Conservation (phyloP, 805 yeast species). For the Candida khao-thaluensis region DNA sequence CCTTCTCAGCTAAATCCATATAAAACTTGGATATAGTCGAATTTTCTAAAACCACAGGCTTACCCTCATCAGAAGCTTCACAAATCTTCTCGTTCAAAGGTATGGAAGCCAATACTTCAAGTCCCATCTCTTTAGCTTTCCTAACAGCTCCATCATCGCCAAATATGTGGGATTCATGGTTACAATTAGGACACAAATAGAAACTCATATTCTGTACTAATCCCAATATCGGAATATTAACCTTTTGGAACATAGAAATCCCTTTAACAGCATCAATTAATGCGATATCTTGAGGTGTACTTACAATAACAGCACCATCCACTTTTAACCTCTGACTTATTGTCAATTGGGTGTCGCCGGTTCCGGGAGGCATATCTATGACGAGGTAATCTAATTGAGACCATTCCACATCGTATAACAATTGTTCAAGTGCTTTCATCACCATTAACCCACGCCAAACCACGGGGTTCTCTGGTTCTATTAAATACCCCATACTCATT, state of each 20-base stretch:
- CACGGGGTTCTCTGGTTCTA: constrained; percentile 63
- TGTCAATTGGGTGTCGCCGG: constrained; percentile 84
- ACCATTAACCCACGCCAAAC: constrained; percentile 89
- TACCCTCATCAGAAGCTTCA: constrained; percentile 59
- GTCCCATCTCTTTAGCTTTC: constrained; percentile 47
- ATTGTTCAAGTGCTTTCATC: constrained; percentile 81
- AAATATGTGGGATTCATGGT: constrained; percentile 70
- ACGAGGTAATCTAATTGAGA: constrained; percentile 61
- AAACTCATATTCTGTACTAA: constrained; percentile 82
- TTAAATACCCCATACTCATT: constrained; percentile 87
- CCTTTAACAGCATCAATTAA: constrained; percentile 79
- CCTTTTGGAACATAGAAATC: constrained; percentile 71
- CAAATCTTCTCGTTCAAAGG: constrained; percentile 68
- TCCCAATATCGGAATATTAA: constrained; percentile 70
- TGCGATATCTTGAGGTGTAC: constrained; percentile 87
- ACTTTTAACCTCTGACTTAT: constrained; percentile 75
- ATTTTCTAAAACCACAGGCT: constrained; percentile 54
- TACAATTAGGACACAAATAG: constrained; percentile 72
- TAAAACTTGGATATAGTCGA: constrained; percentile 43
- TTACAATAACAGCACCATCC: constrained; percentile 78
- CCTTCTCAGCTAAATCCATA: constrained; percentile 42
- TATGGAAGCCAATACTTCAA: constrained; percentile 60
- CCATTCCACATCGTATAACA: constrained; percentile 84
- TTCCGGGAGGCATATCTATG: constrained; percentile 88
- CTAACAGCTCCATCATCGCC: constrained; percentile 60